A percentile compares a stretch with the other conserved stretches of the same genome.
Conservation (phyloP, 176 grass and related monocot genomes). For the Avena insularis region DNA sequence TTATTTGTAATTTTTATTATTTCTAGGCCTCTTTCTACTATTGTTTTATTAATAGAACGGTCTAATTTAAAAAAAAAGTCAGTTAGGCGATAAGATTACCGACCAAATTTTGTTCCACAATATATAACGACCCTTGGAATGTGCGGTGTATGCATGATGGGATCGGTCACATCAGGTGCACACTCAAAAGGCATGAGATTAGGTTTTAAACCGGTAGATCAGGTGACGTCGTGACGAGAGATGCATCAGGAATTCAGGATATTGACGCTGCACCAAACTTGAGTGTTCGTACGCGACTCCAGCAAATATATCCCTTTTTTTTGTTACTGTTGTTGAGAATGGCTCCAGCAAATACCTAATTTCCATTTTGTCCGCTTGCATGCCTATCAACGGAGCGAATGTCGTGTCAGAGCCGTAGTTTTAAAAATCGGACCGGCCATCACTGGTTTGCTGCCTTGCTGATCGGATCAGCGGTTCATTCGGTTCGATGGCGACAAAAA, state of each 20-base stretch:
- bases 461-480: too few relatives aligned
- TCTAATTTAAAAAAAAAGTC: too few relatives aligned
- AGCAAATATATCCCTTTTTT: too few relatives aligned
- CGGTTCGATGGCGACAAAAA: too few relatives aligned
- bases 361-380: not conserved
- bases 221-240: not conserved
- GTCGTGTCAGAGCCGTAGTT: too few relatives aligned
- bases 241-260: not conserved
- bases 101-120: not conserved
- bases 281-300: not conserved
- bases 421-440: too few relatives aligned
- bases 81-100: not conserved
- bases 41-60: too few relatives aligned
- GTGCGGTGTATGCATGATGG: not conserved
- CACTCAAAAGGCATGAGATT: slow-evolving; percentile 7
- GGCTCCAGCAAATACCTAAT: slow-evolving; percentile 10
- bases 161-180: slow-evolving; percentile 6
- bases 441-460: too few relatives aligned
- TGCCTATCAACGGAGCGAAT: too few relatives aligned
- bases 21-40: too few relatives aligned
- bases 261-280: not conserved
- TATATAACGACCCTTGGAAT: not conserved
- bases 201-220: not conserved
- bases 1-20: too few relatives aligned
- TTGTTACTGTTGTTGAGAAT: too few relatives aligned